Conservation (phyloP, 768 basidiomycete genomes). For the Cyathus striatus region DNA sequence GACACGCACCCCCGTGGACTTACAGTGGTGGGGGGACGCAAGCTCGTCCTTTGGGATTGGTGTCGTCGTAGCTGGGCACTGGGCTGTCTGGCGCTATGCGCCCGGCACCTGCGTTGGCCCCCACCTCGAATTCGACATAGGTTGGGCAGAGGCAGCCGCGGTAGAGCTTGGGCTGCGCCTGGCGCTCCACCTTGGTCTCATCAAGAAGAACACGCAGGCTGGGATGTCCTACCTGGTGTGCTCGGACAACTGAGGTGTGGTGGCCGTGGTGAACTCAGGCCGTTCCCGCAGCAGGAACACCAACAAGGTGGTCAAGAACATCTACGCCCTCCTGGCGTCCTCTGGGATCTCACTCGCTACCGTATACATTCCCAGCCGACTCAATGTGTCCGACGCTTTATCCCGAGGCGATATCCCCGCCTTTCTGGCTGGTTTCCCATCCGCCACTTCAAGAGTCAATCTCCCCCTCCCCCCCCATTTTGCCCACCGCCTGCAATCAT, state of each 20-base stretch:
- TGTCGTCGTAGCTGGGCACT: slow-evolving; percentile 17
- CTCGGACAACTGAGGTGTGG: slow-evolving; percentile 31
- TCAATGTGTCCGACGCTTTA: neutral
- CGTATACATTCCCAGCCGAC: neutral
- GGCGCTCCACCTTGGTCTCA: slow-evolving; percentile 1
- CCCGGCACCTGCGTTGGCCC: slow-evolving; percentile 22
- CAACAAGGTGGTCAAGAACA: neutral
- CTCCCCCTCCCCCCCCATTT: neutral
- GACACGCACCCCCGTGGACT: slow-evolving; percentile 10
- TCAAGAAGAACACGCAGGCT: too few relatives aligned
- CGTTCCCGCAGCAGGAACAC: slow-evolving; percentile 12
- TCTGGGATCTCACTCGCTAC: neutral
- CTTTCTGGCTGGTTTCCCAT: neutral
- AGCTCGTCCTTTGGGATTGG: slow-evolving; percentile 29
- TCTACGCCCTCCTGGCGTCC: neutral
- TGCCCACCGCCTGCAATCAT: too few relatives aligned
- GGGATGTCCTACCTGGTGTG: slow-evolving; percentile 12
- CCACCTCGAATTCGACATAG: slow-evolving; percentile 19
- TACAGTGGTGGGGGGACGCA: slow-evolving; percentile 30
- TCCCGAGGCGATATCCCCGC: neutral
- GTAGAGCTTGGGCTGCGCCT: slow-evolving; percentile 25
- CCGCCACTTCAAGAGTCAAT: neutral
- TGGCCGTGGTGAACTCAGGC: slow-evolving; percentile 21
- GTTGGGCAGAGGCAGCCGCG: slow-evolving; percentile 33
- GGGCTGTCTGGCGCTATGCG: slow-evolving; percentile 23